Conservation (phyloP, 306 rosid species). For the Hippophae rhamnoides region DNA sequence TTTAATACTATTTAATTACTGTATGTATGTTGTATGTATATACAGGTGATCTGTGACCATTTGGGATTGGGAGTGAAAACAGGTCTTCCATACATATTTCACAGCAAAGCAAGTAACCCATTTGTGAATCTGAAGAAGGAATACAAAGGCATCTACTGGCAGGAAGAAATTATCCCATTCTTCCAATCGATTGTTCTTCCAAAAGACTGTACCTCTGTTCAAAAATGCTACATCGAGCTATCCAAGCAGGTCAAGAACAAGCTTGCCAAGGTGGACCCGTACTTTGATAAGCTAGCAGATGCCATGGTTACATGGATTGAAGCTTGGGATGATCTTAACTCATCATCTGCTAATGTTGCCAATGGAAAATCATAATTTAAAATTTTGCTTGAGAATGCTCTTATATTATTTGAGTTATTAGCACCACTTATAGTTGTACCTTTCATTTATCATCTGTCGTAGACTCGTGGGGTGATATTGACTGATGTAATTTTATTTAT, state of each 20-base stretch:
- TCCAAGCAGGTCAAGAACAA: conserved; percentile 83
- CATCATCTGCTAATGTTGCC: conserved; percentile 22
- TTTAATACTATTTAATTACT: background rate
- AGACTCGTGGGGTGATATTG: conserved; percentile 15
- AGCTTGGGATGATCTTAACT: conserved; percentile 58
- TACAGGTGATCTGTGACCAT: conserved; percentile 66
- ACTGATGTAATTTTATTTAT: conserved; percentile 18
- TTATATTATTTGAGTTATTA: background rate
- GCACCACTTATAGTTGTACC: conserved; percentile 3
- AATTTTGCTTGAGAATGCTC: conserved; percentile 1
- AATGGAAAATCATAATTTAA: conserved; percentile 25
- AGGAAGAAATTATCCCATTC: conserved; percentile 68
- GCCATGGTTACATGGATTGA: conserved; percentile 62
- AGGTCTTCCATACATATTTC: conserved; percentile 70
- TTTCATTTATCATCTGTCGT: background rate
- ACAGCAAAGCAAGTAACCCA: conserved; percentile 62
- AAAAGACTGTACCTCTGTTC: conserved; percentile 72
- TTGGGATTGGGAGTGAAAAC: conserved; percentile 83
- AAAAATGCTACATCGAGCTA: conserved; percentile 77
- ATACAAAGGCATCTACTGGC: conserved; percentile 68
- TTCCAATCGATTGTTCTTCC: conserved; percentile 49
- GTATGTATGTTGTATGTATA: background rate
- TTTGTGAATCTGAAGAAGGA: conserved; percentile 67
- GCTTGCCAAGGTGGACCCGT: conserved; percentile 68
- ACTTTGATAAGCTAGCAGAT: conserved; percentile 57